These are phyloP conservation scores for Aureobasidium uvarum DNA, from an alignment of 2,329 filamentous ascomycete genomes.

Conservation along the genomic window DNA sequence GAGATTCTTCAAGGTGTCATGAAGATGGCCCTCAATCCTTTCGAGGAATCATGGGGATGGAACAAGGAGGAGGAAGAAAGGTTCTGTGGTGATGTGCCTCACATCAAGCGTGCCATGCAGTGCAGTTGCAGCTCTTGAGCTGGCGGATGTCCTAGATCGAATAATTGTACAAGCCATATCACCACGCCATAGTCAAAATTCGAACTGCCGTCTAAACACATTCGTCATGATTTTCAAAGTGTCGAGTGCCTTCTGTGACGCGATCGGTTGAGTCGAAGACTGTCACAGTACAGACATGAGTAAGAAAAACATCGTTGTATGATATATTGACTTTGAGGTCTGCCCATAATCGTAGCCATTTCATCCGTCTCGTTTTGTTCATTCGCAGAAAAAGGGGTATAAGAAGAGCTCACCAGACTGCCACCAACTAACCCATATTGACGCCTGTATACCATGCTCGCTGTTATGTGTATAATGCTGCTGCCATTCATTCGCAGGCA, in stretches of 20 bases:
- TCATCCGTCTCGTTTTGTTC: conserved; percentile 11
- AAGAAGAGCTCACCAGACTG: conserved; percentile 14
- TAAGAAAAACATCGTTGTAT: conserved; percentile 1
- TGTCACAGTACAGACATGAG: background rate
- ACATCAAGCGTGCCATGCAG: conserved; percentile 74
- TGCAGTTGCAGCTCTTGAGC: conserved; percentile 81
- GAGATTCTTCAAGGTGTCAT: conserved; percentile 75
- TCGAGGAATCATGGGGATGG: conserved; percentile 71
- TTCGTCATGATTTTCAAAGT: background rate
- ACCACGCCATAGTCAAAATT: background rate
- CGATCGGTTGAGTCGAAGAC: background rate
- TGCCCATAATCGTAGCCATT: background rate
- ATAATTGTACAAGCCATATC: background rate
- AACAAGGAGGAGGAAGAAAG: conserved; percentile 73
- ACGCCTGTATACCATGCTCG: conserved; percentile 20
- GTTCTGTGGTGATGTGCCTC: conserved; percentile 83
- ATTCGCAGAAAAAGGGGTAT: conserved; percentile 20
- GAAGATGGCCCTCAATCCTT: conserved; percentile 80
- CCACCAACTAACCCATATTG: conserved; percentile 14
- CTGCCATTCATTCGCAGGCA: conserved; percentile 23
- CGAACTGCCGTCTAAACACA: background rate
- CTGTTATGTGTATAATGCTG: conserved; percentile 21
- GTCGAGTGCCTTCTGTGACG: too few species aligned
- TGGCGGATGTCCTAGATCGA: background rate
- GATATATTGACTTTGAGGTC: background rate